A percentile compares a stretch with the other conserved stretches of the same genome.
Evolutionary conservation across 2,329 filamentous ascomycete species (phyloP).

Genomic region (Colletotrichum sp.): DNA sequence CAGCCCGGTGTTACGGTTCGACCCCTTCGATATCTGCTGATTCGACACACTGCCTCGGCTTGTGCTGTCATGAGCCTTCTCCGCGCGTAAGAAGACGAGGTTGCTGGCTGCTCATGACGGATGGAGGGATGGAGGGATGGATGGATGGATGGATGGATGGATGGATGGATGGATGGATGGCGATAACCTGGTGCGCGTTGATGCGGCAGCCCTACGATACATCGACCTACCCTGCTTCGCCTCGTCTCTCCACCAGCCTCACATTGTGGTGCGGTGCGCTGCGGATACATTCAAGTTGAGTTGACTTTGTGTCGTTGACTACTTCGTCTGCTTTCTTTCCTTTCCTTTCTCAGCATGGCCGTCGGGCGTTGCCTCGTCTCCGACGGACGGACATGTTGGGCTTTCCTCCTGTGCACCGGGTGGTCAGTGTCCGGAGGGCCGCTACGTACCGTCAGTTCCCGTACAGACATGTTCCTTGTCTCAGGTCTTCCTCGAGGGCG

Average conservation of each 20-base stretch:
- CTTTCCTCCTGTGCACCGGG: background rate
- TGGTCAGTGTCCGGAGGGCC: background rate
- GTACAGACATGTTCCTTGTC: slow-evolving; percentile 1
- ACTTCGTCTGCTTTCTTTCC: background rate
- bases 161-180: background rate
- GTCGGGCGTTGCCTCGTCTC: background rate
- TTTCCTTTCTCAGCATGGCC: background rate
- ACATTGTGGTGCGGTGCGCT: background rate
- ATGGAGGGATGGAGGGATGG: background rate
- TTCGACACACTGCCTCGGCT: background rate
- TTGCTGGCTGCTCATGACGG: background rate
- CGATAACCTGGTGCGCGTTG: background rate
- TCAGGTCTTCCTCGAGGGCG: background rate
- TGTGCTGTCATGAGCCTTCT: background rate
- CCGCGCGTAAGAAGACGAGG: background rate
- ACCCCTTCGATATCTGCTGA: background rate
- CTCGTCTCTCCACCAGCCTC: background rate
- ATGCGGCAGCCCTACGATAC: background rate
- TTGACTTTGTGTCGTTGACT: background rate
- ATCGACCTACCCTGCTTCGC: background rate
- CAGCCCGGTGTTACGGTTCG: background rate
- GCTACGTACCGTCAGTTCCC: background rate
- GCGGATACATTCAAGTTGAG: background rate
- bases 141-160: no score
- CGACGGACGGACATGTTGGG: background rate